These are phyloP conservation scores for Cryptococcus sp. DNA, from an alignment of 1,284 basidiomycete species.

Conservation along the genomic window DNA sequence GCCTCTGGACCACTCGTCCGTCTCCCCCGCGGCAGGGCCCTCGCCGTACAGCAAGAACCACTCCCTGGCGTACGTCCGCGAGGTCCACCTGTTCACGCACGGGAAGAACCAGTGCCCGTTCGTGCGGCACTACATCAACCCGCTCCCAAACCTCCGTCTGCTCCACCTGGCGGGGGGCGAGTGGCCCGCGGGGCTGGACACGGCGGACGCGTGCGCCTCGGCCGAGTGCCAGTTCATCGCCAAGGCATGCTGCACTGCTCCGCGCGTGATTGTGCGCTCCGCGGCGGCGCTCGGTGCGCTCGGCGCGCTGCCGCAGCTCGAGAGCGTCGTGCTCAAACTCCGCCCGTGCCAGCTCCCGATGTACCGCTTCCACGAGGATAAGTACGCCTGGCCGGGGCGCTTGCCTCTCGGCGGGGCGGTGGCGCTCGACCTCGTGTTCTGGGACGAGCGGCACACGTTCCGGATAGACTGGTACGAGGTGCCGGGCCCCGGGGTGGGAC, in stretches of 20 bases:
- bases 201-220: background rate
- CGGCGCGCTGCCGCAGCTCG: background rate
- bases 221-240: conserved; percentile 12
- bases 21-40: background rate
- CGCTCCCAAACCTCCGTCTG: conserved; percentile 9
- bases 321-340: conserved; percentile 2
- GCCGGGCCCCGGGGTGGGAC: no score
- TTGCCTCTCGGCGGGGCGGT: background rate
- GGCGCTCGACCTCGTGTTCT: conserved; percentile 1
- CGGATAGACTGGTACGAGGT: background rate
- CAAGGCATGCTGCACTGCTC: conserved; percentile 7
- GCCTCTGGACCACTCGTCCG: background rate
- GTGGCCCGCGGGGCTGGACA: background rate
- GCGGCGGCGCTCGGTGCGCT: background rate
- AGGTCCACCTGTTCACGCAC: background rate
- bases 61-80: background rate
- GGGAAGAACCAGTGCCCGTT: conserved; percentile 13
- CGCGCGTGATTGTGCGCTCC: conserved; percentile 6
- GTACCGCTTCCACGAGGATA: background rate
- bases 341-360: conserved; percentile 12
- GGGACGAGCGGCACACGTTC: conserved; percentile 9
- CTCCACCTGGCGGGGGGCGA: conserved; percentile 8
- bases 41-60: conserved; percentile 2
- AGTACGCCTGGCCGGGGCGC: background rate
- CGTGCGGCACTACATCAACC: conserved; percentile 13